Base-by-base conservation (phyloP, 805 yeast species). In the Cyberlindnera euphorbiae region DNA sequence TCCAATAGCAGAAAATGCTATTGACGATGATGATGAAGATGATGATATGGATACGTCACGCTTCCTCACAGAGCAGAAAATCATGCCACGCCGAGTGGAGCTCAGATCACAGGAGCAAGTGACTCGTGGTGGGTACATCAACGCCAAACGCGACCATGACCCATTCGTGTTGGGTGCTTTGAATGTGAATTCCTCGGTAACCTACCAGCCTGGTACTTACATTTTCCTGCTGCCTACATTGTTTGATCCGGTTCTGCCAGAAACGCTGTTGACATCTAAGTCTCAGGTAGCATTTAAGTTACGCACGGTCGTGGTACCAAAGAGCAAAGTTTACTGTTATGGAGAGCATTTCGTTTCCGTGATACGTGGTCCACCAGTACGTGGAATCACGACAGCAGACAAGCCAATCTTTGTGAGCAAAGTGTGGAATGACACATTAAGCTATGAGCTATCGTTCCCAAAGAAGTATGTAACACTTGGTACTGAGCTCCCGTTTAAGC, bases 361-460 rank as follows among this genome's bases (percentile, higher is more conserved):
- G 11, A 51, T 69, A 1, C 59, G 73, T 42, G 62, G 64, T 0
- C 72, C 72, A 2, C 73, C 73, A 6, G 47, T 52, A 8, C 43
- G 46, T 6, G 64, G 66, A 1, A 41, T 57, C 2, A 58, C 67
- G 0, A 63, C 70, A 1, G 61, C 62, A 6, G 81, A 82, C 52
- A 84, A 82, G 52, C 87, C 94, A 0, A 73, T 84, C 13, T 82
- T 79, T 55, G 86, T 84, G 24, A 82, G 80, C 53, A 68, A 84
- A 43, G 69, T 77, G 1, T 84, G 93, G 93, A 76, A 77, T 47
- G 79, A 82, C 37, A 57, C 86, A 0, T 58, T 84, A 25, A 77
- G 77, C 38, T 84, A 84, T 57, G 82, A 82, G 45, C 69, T 84
- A 12, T 73, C 87, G 0, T 70, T 84, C 40, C 88, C 89, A 0